phyloP scores from a whole-genome alignment of 2,329 filamentous ascomycete genomes.

The Emmonsiellopsis sp. region DNA sequence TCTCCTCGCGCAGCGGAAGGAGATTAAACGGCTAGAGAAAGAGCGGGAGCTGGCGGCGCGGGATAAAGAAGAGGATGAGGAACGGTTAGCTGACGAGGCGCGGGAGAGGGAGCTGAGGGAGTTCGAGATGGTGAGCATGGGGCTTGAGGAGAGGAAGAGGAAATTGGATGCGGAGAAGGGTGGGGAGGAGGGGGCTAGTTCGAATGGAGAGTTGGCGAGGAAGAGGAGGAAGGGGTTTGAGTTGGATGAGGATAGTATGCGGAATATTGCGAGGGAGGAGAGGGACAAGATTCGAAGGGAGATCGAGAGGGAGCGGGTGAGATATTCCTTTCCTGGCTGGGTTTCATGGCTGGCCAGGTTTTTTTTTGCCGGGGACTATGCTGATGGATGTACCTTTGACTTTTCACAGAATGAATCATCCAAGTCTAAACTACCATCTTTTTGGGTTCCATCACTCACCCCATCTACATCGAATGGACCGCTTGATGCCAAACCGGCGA shows the following conservation, averaged over 20 bases:
- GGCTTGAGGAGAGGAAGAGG: constrained; percentile 32
- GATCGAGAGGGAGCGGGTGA: constrained; percentile 63
- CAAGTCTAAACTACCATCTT: constrained; percentile 67
- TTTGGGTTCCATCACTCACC: constrained; percentile 85
- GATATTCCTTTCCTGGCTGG: constrained; percentile 4
- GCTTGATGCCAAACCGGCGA: constrained; percentile 50
- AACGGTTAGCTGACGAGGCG: constrained; percentile 58
- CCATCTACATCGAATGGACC: constrained; percentile 53
- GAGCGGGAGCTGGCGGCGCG: constrained; percentile 51
- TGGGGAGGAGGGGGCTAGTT: constrained; percentile 16
- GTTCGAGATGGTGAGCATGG: constrained; percentile 79
- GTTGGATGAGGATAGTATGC: constrained; percentile 66
- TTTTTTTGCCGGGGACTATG: not conserved
- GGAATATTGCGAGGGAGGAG: constrained; percentile 60
- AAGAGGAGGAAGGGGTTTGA: constrained; percentile 69
- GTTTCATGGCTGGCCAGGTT: not conserved
- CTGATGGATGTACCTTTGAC: constrained; percentile 1
- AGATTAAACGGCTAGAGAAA: constrained; percentile 73
- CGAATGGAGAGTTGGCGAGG: constrained; percentile 35
- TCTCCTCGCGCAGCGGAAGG: constrained; percentile 81
- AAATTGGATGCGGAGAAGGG: constrained; percentile 22
- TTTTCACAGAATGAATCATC: constrained; percentile 39
- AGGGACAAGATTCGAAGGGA: constrained; percentile 58
- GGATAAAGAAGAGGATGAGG: constrained; percentile 52
- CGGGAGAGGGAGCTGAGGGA: constrained; percentile 61